Evolutionary conservation across 2,329 filamentous ascomycete genomes (phyloP).

Genomic region (Fusarium albosuccineum): DNA sequence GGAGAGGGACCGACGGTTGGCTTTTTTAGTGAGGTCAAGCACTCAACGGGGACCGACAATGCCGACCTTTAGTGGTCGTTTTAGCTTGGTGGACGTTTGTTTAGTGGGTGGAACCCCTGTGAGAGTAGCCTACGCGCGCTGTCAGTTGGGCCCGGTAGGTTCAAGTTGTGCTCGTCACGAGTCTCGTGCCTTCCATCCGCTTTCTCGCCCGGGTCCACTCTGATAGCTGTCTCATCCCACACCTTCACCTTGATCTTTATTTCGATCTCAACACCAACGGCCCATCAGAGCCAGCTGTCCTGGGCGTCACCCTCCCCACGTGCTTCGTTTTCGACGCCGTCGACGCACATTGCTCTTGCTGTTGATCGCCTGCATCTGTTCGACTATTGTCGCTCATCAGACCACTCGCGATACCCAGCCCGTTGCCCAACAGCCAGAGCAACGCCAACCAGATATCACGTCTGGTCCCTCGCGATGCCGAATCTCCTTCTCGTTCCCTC

Average conservation of each 20-base stretch:
- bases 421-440: slow-evolving; percentile 14
- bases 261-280: slow-evolving; percentile 33
- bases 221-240: slow-evolving; percentile 24
- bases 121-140: slow-evolving; percentile 17
- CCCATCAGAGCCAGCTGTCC: slow-evolving; percentile 9
- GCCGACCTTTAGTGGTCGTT: slow-evolving; percentile 29
- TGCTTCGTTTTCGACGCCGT: slow-evolving; percentile 23
- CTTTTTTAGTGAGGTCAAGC: background rate
- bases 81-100: slow-evolving; percentile 22
- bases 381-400: slow-evolving; percentile 12
- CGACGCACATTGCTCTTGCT: slow-evolving; percentile 2
- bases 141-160: slow-evolving; percentile 3
- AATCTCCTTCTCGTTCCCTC: slow-evolving; percentile 22
- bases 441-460: slow-evolving; percentile 7
- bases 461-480: slow-evolving; percentile 5
- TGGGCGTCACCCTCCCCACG: slow-evolving; percentile 27
- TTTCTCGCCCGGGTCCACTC: slow-evolving; percentile 35
- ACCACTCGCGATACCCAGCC: slow-evolving; percentile 27
- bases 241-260: slow-evolving; percentile 33
- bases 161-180: slow-evolving; percentile 27
- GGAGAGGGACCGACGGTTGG: background rate
- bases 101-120: slow-evolving; percentile 31
- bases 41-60: slow-evolving; percentile 24
- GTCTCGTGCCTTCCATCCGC: slow-evolving; percentile 26
- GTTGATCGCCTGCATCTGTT: slow-evolving; percentile 2